Percentiles rank a stretch among this genome's conserved stretches.
Conservation (phyloP, 108 stramenopile genomes). For the Cyclotella baltica region DNA sequence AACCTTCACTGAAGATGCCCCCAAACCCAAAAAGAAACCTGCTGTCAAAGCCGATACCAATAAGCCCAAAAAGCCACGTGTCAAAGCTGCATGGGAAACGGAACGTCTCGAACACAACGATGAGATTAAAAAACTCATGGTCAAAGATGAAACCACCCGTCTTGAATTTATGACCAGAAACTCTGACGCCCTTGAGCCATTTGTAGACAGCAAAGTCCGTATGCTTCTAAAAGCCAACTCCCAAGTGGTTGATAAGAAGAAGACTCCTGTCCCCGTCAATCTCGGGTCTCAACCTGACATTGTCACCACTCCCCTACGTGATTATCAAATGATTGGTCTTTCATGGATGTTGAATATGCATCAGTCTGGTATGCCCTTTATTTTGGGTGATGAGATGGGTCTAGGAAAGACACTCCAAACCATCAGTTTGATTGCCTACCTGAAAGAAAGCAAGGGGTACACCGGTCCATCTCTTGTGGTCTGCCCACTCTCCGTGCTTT, state of each 20-base stretch:
- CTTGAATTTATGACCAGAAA: conserved; percentile 43
- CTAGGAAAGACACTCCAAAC: conserved; percentile 91
- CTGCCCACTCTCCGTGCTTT: conserved; percentile 87
- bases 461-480: conserved; percentile 88
- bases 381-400: conserved; percentile 94
- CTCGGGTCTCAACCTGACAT: conserved; percentile 38
- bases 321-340: conserved; percentile 92
- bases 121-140: conserved; percentile 23
- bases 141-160: conserved; percentile 24
- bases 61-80: conserved; percentile 2
- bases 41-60: not conserved
- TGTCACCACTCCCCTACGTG: conserved; percentile 63
- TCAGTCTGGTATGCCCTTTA: conserved; percentile 65
- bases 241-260: conserved; percentile 7
- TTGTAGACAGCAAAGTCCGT: conserved; percentile 46
- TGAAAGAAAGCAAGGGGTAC: conserved; percentile 63
- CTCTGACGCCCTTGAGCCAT: conserved; percentile 38
- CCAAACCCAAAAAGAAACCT: conserved; percentile 42
- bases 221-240: conserved; percentile 6
- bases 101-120: conserved; percentile 43
- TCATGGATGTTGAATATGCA: conserved; percentile 89
- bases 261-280: not conserved
- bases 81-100: conserved; percentile 14
- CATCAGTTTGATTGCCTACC: conserved; percentile 83
- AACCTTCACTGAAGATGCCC: conserved; percentile 31